Conservation (phyloP, 2,329 filamentous ascomycete genomes). For the Rugonectria rugulosa region DNA sequence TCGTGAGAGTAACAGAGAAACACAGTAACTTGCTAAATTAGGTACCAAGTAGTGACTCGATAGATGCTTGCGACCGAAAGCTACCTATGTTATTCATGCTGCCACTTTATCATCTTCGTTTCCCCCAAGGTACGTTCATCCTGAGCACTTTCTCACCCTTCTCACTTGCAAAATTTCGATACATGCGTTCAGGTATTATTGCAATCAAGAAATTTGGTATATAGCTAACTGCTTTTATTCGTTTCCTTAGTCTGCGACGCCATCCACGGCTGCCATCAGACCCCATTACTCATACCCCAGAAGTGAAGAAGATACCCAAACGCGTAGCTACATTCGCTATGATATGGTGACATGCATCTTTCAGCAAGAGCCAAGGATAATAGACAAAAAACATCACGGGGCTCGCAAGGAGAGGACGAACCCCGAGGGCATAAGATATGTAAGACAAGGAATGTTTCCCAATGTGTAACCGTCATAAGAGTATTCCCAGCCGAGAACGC, state of each 20-base stretch:
- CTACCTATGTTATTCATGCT: too few relatives aligned
- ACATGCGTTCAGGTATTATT: too few relatives aligned
- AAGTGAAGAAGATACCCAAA: neutral
- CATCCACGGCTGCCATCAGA: neutral
- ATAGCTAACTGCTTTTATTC: slow-evolving; percentile 6
- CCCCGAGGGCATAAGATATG: neutral
- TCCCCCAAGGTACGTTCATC: too few relatives aligned
- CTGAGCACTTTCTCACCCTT: too few relatives aligned
- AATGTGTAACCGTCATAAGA: slow-evolving; percentile 1
- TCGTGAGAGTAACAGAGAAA: too few relatives aligned
- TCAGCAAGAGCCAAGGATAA: neutral
- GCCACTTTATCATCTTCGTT: too few relatives aligned
- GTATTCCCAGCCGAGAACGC: slow-evolving; percentile 2
- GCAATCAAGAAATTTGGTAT: neutral
- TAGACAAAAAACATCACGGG: neutral
- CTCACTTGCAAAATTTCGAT: too few relatives aligned
- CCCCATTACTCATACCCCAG: slow-evolving; percentile 9
- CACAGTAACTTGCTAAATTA: too few relatives aligned
- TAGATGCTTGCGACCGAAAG: too few relatives aligned
- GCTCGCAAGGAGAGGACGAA: slow-evolving; percentile 11
- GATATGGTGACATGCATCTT: slow-evolving; percentile 13
- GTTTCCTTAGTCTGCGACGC: slow-evolving; percentile 3
- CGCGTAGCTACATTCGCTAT: slow-evolving; percentile 5
- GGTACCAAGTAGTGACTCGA: too few relatives aligned
- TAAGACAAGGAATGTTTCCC: neutral